phyloP scores from a whole-genome alignment of 495 filamentous ascomycete genomes.

The Geoglossum glabrum region DNA sequence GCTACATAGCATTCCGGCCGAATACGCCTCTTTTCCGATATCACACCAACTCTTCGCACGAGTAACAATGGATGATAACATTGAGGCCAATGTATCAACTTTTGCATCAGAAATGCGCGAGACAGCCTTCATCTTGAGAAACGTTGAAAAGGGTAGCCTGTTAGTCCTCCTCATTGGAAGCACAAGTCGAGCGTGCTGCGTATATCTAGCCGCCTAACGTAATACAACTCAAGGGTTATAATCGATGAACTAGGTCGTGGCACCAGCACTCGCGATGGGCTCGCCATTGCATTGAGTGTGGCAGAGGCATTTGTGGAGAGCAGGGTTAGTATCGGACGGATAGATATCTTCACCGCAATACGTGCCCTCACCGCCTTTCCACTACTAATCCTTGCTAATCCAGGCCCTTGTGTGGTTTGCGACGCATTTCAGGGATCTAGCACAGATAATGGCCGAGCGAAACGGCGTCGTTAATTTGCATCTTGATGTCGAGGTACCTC shows the following conservation, averaged over 20 bases:
- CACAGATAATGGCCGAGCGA: constrained; percentile 50
- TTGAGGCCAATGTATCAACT: constrained; percentile 80
- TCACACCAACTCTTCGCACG: constrained; percentile 71
- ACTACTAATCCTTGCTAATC: not conserved
- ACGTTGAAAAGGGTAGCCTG: constrained; percentile 53
- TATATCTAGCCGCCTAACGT: not conserved
- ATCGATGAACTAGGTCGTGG: constrained; percentile 88
- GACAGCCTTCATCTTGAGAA: constrained; percentile 74
- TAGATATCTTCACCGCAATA: not conserved
- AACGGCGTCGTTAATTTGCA: constrained; percentile 65
- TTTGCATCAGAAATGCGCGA: constrained; percentile 93
- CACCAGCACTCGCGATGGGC: constrained; percentile 72
- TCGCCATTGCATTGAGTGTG: constrained; percentile 75
- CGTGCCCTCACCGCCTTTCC: not conserved
- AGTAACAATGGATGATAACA: constrained; percentile 67
- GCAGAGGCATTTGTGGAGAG: constrained; percentile 69
- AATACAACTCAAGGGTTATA: constrained; percentile 30
- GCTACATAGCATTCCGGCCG: constrained; percentile 42
- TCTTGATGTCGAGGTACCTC: constrained; percentile 48
- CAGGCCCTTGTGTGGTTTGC: constrained; percentile 68
- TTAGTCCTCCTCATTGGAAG: constrained; percentile 1
- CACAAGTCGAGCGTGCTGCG: not conserved
- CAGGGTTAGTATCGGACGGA: constrained; percentile 14
- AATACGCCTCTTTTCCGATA: constrained; percentile 64
- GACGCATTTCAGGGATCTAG: constrained; percentile 77